phyloP scores from a whole-genome alignment of 495 filamentous ascomycete species.

The Talaromyces ruber region DNA sequence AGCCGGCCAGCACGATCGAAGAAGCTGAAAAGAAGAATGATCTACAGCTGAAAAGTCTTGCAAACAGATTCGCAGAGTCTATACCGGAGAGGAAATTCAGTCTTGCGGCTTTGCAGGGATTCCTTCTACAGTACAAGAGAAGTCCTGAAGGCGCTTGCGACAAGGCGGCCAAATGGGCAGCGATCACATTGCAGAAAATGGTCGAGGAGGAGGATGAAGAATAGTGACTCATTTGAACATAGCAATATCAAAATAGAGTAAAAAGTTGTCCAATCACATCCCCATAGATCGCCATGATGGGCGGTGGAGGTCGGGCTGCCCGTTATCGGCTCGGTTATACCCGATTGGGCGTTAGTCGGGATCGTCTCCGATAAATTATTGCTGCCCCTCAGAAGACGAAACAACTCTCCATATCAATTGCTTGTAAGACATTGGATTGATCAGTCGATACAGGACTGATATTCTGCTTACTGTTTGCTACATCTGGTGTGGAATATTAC shows the following conservation, averaged over 20 bases:
- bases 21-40: not conserved
- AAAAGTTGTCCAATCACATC: not conserved
- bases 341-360: not conserved
- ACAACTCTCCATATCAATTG: constrained; percentile 10
- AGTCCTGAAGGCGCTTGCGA: constrained; percentile 59
- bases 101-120: constrained; percentile 74
- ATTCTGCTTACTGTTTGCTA: not conserved
- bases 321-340: constrained; percentile 8
- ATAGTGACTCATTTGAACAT: not conserved
- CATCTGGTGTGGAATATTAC: not conserved
- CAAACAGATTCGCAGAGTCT: constrained; percentile 48
- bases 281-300: not conserved
- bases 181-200: constrained; percentile 48
- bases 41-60: constrained; percentile 17
- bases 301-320: constrained; percentile 7
- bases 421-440: not conserved
- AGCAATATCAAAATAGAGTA: too few relatives aligned
- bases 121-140: constrained; percentile 36
- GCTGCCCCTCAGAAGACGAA: constrained; percentile 21
- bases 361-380: not conserved
- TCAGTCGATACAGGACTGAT: not conserved
- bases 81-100: constrained; percentile 59
- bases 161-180: constrained; percentile 44
- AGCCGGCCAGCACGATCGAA: not conserved
- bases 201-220: constrained; percentile 45